These are phyloP conservation scores for Hymenoscyphus albidus DNA, from an alignment of 2,329 filamentous ascomycete genomes.

Conservation along the genomic window DNA sequence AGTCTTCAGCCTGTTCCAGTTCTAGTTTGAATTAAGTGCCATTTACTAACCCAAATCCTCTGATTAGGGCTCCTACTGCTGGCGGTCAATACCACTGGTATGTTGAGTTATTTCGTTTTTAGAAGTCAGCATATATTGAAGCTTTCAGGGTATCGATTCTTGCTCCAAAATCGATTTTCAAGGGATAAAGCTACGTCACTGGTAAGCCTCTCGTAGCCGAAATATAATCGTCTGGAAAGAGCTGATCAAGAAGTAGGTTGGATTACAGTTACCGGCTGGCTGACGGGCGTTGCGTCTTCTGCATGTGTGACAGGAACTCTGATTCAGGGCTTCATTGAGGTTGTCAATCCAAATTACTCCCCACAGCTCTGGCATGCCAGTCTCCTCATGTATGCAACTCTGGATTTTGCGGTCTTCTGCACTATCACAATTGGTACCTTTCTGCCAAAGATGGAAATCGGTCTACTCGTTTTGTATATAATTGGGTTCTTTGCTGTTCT, in stretches of 20 bases:
- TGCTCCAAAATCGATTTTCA: not conserved
- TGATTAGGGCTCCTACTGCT: too few relatives aligned
- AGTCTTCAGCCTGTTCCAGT: too few relatives aligned
- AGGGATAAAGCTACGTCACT: not conserved
- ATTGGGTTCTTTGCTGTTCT: slow-evolving; percentile 41
- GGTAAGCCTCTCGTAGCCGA: not conserved
- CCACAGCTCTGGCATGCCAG: not conserved
- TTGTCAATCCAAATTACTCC: not conserved
- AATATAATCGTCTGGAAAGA: not conserved
- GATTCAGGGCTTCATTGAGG: not conserved
- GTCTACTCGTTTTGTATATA: slow-evolving; percentile 42
- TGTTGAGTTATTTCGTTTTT: too few relatives aligned
- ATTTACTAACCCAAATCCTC: too few relatives aligned
- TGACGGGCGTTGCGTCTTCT: not conserved
- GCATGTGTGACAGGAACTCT: not conserved
- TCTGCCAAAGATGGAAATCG: slow-evolving; percentile 35
- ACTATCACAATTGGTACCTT: not conserved
- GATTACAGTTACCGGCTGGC: not conserved
- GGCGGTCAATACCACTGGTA: too few relatives aligned
- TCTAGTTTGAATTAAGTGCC: too few relatives aligned
- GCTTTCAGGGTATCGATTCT: not conserved
- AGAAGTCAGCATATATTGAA: not conserved
- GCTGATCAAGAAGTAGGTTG: not conserved
- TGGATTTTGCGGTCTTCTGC: not conserved
- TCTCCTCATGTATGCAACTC: not conserved